Conservation (phyloP, 208 protist genomes). For the Naegleria lovaniensis region DNA sequence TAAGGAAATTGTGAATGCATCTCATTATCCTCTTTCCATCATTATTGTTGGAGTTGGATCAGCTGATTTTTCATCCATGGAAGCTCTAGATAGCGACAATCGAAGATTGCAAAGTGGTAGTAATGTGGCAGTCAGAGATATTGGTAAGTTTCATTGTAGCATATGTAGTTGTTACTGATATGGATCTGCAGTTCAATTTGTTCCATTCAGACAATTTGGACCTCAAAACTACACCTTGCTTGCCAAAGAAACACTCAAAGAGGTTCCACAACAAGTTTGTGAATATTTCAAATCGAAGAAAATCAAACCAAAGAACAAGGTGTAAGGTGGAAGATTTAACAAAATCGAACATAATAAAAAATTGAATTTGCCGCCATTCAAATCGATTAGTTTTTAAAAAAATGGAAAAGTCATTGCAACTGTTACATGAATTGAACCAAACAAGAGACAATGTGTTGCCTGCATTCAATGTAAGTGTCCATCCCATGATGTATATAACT, state of each 20-base stretch:
- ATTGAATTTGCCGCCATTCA: too few species aligned
- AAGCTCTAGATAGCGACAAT: slow-evolving; percentile 67
- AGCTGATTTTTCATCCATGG: slow-evolving; percentile 77
- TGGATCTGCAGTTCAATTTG: slow-evolving; percentile 33
- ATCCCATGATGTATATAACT: too few species aligned
- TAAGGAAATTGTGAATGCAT: slow-evolving; percentile 60
- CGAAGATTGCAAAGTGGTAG: not conserved
- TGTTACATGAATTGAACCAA: not conserved
- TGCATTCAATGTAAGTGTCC: not conserved
- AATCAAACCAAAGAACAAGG: slow-evolving; percentile 25
- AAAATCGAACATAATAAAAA: too few species aligned
- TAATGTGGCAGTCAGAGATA: slow-evolving; percentile 26
- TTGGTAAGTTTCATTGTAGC: too few species aligned
- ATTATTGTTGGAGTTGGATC: slow-evolving; percentile 79
- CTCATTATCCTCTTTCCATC: slow-evolving; percentile 68
- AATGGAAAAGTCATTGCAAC: not conserved
- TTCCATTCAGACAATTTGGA: slow-evolving; percentile 17
- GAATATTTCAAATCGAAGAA: not conserved
- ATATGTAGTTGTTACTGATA: slow-evolving; percentile 30
- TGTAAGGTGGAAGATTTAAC: too few species aligned
- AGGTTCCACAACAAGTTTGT: slow-evolving; percentile 15
- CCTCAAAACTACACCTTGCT: not conserved
- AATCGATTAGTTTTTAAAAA: too few species aligned
- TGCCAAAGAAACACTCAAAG: not conserved
- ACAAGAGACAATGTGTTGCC: not conserved